Base-by-base conservation (phyloP, 2,329 filamentous ascomycete species). In the Fusarium staphyleae region DNA sequence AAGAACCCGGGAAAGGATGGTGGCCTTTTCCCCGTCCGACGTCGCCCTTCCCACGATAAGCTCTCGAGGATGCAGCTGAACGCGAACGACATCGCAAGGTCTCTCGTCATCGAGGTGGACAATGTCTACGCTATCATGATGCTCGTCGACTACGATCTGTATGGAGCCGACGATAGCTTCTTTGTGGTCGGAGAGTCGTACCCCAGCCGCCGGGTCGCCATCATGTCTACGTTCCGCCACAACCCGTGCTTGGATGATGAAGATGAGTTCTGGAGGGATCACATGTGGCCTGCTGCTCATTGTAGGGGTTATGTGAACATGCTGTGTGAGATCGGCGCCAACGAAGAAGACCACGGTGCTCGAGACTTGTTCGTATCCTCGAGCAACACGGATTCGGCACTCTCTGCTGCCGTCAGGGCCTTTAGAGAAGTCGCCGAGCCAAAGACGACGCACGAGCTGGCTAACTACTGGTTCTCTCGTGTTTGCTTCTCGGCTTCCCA, bases 171-270 rank as follows among this genome's bases (percentile, higher is more conserved):
- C 0, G 82, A 87, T 0, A 87, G 89, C 53, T 80, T 85, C 15
- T 90, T 89, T 63, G 84, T 81, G 46, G 88, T 86, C 55, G 87
- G 87, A 0, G 73, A 86, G 22, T 86, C 87, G 1, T 90, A 86
- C 66, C 87, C 87, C 0, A 83, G 80, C 0, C 85, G 81, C 51
- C 76, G 87, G 4, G 80, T 90, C 2, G 79, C 80, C 0, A 79
- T 89, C 1, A 82, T 90, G 0, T 85, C 82, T 0, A 79, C 75
- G 0, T 85, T 87, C 9, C 74, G 87, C 19, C 89, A 90, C 57
- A 75, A 84, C 39, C 87, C 87, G 0, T 49, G 57, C 0, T 71
- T 85, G 16, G 77, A 79, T 13, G 64, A 73, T 1, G 61, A 54
- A 1, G 69, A 76, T 4, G 75, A 84, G 32, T 8, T 22, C 19